Evolutionary conservation across 2,329 filamentous ascomycete species (phyloP).

Genomic region (Cladosporium austrohemisphaericum): DNA sequence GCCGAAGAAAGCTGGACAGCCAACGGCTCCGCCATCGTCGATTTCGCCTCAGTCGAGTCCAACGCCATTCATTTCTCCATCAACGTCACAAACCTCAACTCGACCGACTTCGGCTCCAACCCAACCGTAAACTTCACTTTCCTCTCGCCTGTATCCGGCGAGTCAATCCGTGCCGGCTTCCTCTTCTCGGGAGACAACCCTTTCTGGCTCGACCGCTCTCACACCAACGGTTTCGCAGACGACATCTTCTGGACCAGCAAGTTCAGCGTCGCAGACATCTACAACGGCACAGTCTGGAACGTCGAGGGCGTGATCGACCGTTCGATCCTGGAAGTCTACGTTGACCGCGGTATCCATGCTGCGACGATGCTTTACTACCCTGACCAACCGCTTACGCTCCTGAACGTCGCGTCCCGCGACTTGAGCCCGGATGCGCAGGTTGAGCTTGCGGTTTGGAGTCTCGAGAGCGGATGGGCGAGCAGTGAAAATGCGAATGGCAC

Average conservation of each 20-base stretch:
- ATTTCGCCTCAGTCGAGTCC: constrained; percentile 48
- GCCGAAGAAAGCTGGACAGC: constrained; percentile 40
- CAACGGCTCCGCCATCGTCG: constrained; percentile 46
- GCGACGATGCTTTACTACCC: constrained; percentile 52
- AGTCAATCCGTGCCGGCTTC: constrained; percentile 48
- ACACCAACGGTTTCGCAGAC: constrained; percentile 43
- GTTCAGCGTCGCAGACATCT: constrained; percentile 36
- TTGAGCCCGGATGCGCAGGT: constrained; percentile 34
- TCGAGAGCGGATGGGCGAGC: constrained; percentile 34
- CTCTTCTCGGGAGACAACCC: constrained; percentile 44
- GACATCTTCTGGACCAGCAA: constrained; percentile 54
- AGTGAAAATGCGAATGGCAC: constrained; percentile 19
- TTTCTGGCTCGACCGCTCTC: constrained; percentile 46
- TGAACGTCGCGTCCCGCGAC: constrained; percentile 33
- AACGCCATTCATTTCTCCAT: constrained; percentile 52
- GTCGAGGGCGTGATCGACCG: constrained; percentile 52
- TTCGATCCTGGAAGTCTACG: constrained; percentile 53
- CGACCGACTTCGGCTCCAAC: constrained; percentile 14
- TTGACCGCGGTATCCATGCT: constrained; percentile 47
- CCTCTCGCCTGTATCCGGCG: constrained; percentile 44
- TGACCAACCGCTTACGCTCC: constrained; percentile 36
- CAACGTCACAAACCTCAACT: constrained; percentile 44
- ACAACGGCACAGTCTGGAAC: constrained; percentile 30
- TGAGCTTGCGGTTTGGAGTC: constrained; percentile 35
- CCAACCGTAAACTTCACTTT: constrained; percentile 50